Evolutionary conservation across 257 asterid genomes (phyloP).

Genomic region (Fraxinus pennsylvanica): DNA sequence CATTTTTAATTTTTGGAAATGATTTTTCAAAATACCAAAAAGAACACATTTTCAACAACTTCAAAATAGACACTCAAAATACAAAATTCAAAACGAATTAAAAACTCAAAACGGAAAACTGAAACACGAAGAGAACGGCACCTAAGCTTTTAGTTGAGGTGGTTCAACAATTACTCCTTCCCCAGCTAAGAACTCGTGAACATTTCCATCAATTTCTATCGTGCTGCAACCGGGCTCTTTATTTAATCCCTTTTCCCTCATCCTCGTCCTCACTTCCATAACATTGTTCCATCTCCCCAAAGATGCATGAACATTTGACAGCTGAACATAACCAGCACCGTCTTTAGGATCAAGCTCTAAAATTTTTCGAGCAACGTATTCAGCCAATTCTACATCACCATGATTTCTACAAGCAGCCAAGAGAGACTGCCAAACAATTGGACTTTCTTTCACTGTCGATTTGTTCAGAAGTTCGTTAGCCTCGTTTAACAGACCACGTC

Average conservation of each 20-base stretch:
- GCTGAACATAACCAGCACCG: constrained; percentile 37
- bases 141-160: neutral
- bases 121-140: too few relatives aligned
- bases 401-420: constrained; percentile 41
- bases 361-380: constrained; percentile 32
- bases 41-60: too few relatives aligned
- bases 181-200: constrained; percentile 44
- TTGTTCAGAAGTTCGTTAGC: constrained; percentile 37
- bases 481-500: constrained; percentile 38
- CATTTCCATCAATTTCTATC: constrained; percentile 44
- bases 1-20: too few relatives aligned
- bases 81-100: too few relatives aligned
- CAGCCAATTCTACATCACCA: constrained; percentile 35
- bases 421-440: constrained; percentile 39
- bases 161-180: constrained; percentile 30
- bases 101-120: too few relatives aligned
- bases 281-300: constrained; percentile 35
- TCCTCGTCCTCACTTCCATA: constrained; percentile 32
- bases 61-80: too few relatives aligned
- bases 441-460: constrained; percentile 30
- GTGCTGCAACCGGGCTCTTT: constrained; percentile 42
- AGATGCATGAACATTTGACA: constrained; percentile 40
- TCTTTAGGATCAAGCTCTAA: constrained; percentile 37
- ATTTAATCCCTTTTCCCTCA: constrained; percentile 28
- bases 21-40: too few relatives aligned